Conservation (phyloP, 2,329 filamentous ascomycete genomes). For the Cladosporium sp. region DNA sequence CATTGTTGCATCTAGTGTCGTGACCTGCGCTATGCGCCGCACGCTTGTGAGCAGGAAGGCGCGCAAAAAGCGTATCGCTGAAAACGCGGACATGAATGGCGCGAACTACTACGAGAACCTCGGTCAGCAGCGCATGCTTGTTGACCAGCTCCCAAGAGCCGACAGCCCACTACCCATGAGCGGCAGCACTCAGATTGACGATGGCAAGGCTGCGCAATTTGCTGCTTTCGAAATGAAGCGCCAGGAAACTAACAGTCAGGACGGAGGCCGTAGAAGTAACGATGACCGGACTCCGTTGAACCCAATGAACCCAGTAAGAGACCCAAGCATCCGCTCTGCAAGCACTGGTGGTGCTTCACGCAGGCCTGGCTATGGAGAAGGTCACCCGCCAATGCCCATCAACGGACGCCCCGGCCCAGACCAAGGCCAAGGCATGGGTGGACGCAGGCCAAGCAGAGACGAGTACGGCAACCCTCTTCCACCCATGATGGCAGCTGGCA, state of each 20-base stretch:
- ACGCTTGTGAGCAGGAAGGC: constrained; percentile 89
- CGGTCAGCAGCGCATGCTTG: constrained; percentile 43
- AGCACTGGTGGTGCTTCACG: constrained; percentile 39
- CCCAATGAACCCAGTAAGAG: constrained; percentile 44
- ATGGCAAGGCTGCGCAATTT: constrained; percentile 56
- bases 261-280: constrained; percentile 46
- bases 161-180: constrained; percentile 56
- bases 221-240: constrained; percentile 65
- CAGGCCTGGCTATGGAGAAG: constrained; percentile 36
- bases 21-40: constrained; percentile 92
- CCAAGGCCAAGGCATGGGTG: constrained; percentile 19
- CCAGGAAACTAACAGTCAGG: constrained; percentile 51
- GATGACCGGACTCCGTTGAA: constrained; percentile 74
- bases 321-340: constrained; percentile 55
- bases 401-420: constrained; percentile 21
- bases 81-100: constrained; percentile 96
- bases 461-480: constrained; percentile 63
- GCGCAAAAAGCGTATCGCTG: constrained; percentile 85
- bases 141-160: constrained; percentile 44
- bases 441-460: constrained; percentile 49
- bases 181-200: constrained; percentile 55
- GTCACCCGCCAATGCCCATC: constrained; percentile 41
- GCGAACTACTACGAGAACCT: constrained; percentile 75
- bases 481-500: constrained; percentile 28
- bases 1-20: constrained; percentile 75